These are phyloP conservation scores for Dendrocalamus sinicus DNA, from an alignment of 176 grass and related monocot genomes.

Conservation along the genomic window DNA sequence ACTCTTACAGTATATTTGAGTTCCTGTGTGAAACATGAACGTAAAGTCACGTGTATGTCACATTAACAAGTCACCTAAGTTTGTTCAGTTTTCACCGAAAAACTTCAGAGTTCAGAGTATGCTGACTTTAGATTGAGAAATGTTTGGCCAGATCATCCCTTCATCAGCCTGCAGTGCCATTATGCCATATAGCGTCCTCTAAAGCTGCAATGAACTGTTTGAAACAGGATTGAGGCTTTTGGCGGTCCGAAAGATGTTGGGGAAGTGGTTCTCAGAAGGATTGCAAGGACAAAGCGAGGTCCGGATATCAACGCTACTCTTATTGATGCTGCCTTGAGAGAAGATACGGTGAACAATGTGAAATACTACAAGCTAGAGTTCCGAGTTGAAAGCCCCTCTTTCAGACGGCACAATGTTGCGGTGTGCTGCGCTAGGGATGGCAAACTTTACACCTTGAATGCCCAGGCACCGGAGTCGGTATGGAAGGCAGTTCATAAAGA, in stretches of 20 bases:
- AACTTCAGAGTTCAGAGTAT: background rate
- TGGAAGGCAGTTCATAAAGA: slow-evolving; percentile 62
- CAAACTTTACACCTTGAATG: slow-evolving; percentile 88
- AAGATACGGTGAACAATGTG: slow-evolving; percentile 55
- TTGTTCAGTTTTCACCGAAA: background rate
- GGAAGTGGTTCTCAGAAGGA: slow-evolving; percentile 78
- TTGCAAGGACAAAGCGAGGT: slow-evolving; percentile 68
- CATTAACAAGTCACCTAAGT: background rate
- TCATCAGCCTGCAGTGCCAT: background rate
- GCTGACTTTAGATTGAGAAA: background rate
- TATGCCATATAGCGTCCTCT: background rate
- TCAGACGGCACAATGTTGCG: slow-evolving; percentile 77
- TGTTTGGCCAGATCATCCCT: background rate
- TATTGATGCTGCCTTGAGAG: slow-evolving; percentile 61
- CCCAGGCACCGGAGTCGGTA: slow-evolving; percentile 71
- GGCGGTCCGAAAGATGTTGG: slow-evolving; percentile 84
- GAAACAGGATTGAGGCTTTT: slow-evolving; percentile 75
- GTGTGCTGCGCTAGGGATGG: slow-evolving; percentile 73
- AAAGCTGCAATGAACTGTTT: background rate
- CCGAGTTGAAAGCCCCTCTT: slow-evolving; percentile 63
- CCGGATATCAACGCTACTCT: slow-evolving; percentile 71
- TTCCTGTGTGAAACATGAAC: background rate
- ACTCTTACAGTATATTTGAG: background rate
- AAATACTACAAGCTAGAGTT: slow-evolving; percentile 96
- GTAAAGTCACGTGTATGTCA: background rate